Evolutionary conservation across 495 filamentous ascomycete species (phyloP).

Genomic region (Daldinia childiae): DNA sequence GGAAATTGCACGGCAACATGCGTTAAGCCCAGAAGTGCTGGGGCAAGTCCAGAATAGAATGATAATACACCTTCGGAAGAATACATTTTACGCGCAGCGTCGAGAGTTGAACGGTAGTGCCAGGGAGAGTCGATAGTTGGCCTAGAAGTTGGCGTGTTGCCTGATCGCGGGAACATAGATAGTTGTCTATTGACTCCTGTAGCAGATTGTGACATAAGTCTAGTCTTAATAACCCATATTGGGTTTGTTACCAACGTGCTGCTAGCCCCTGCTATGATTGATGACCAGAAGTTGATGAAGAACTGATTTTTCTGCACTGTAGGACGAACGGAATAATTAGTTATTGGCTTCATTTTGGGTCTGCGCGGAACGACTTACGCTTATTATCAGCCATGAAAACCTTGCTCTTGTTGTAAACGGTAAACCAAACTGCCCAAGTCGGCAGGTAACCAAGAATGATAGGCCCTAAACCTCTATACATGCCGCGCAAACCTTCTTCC

Average conservation of each 20-base stretch:
- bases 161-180: constrained; percentile 54
- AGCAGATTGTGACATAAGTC: constrained; percentile 87
- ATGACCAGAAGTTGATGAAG: constrained; percentile 71
- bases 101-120: constrained; percentile 87
- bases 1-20: constrained; percentile 99
- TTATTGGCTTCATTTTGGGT: background rate
- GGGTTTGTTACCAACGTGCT: constrained; percentile 97
- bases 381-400: constrained; percentile 72
- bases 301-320: constrained; percentile 54
- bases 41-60: constrained; percentile 95
- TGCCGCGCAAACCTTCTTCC: constrained; percentile 86
- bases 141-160: constrained; percentile 59
- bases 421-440: constrained; percentile 98
- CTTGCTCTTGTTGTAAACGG: constrained; percentile 90
- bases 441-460: constrained; percentile 95
- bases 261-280: constrained; percentile 87
- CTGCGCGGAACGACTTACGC: constrained; percentile 58
- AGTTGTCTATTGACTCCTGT: constrained; percentile 47
- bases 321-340: constrained; percentile 19
- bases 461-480: constrained; percentile 93
- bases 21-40: constrained; percentile 88
- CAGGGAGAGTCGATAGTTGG: constrained; percentile 71
- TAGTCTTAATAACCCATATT: constrained; percentile 99
- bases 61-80: constrained; percentile 82
- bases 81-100: constrained; percentile 97